These are phyloP conservation scores for Pythium phragmiticola DNA, from an alignment of 352 stramenopile genomes.

Conservation along the genomic window DNA sequence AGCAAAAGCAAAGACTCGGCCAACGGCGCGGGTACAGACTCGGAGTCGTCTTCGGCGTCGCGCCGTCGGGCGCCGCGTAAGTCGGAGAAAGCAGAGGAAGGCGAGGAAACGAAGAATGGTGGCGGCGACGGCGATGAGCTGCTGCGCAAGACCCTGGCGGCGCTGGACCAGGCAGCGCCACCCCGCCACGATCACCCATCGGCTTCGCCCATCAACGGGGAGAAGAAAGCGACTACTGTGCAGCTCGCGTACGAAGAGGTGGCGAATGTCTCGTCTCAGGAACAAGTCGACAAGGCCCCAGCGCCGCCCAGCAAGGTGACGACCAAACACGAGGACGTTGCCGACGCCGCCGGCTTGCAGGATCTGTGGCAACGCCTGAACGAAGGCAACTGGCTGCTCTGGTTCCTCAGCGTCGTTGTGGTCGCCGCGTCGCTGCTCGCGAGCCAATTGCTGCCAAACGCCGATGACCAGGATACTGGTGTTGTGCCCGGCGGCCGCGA, in stretches of 20 bases:
- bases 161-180: conserved; percentile 29
- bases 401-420: conserved; percentile 63
- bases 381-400: conserved; percentile 59
- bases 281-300: background rate
- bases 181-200: conserved; percentile 7
- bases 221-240: conserved; percentile 29
- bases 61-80: conserved; percentile 24
- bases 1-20: conserved; percentile 22
- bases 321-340: conserved; percentile 1
- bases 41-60: conserved; percentile 27
- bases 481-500: conserved; percentile 13
- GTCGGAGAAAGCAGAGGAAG: conserved; percentile 32
- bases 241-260: conserved; percentile 49
- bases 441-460: conserved; percentile 50
- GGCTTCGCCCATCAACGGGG: background rate
- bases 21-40: conserved; percentile 14
- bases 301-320: conserved; percentile 10
- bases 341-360: conserved; percentile 16
- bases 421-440: conserved; percentile 66
- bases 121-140: conserved; percentile 52
- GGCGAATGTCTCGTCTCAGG: background rate
- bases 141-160: conserved; percentile 47
- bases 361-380: conserved; percentile 51
- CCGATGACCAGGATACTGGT: conserved; percentile 15
- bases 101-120: conserved; percentile 14